Evolutionary conservation across 768 basidiomycete genomes (phyloP), one percentile per base, ranked within the genome.

Genomic region (Amanita subjunquillea): DNA sequence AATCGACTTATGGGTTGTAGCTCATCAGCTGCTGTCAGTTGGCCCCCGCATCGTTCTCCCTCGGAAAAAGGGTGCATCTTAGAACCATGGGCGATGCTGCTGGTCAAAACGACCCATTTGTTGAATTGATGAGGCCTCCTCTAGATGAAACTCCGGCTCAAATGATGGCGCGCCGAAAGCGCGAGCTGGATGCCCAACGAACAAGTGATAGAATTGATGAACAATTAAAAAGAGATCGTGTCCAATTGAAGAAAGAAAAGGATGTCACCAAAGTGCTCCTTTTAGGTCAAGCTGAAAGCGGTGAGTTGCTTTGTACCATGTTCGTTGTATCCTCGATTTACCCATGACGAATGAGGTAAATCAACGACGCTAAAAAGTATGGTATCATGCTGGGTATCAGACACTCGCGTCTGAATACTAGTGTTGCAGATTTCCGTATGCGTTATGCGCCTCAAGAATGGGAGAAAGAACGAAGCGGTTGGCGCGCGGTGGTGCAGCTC

Each of bases 401-500:
- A 44, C 57, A 37, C 43, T 36, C 41, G 57, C 12, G 43, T 37
- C 40, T 41, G 20, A 32, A 55, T 32, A 27, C 29, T 27, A 44
- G 22, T 20, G 39, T 34, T 34, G 6, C 48, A 88, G 86, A 87
- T 65, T 86, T 88, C 58, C 84, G 84, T 54, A 79, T 88, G 72
- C 74, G 75, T 38, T 87, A 80, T 62, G 78, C 82, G 5, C 70
- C 67, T 27, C 69, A 73, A 1, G 79, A 79, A 54, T 88, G 85
- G 83, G 71, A 72, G 48, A 69, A 70, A 44, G 87, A 91, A 60
- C 82, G 86, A 22, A 68, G 74, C 17, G 81, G 83, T 41, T 91
- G 88, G 88, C 78, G 83, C 20, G 72, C 81, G 0, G 83, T 90
- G 53, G 78, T 91, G 10, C 87, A 87, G 56, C 80, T 91, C 50